Evolutionary conservation across 2,329 filamentous ascomycete species (phyloP).

Genomic region (Acrocalymma vagum): DNA sequence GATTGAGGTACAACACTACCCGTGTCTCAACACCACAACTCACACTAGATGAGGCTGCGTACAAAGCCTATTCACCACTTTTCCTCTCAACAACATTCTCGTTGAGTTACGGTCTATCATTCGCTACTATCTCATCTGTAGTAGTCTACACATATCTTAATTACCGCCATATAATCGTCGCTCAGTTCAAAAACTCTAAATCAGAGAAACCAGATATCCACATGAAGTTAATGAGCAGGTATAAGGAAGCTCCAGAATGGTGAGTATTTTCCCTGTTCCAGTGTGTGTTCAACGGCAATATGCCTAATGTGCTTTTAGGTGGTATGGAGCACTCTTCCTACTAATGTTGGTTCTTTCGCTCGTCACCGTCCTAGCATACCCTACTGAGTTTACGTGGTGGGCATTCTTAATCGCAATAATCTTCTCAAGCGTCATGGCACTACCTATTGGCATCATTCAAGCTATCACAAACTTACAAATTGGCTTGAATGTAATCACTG

Average conservation of each 20-base stretch:
- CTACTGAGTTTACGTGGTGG: conserved; percentile 77
- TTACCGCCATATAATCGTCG: conserved; percentile 72
- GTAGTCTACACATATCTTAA: conserved; percentile 69
- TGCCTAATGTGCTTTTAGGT: too few relatives aligned
- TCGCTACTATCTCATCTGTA: conserved; percentile 74
- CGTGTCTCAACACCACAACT: conserved; percentile 69
- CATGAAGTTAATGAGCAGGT: conserved; percentile 64
- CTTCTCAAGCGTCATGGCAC: conserved; percentile 62
- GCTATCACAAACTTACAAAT: conserved; percentile 73
- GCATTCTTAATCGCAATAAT: conserved; percentile 72
- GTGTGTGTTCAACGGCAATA: too few relatives aligned
- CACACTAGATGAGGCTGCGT: conserved; percentile 70
- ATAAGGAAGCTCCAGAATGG: conserved; percentile 64
- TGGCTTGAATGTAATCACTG: conserved; percentile 68
- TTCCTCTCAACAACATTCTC: conserved; percentile 78
- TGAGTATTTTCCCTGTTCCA: too few relatives aligned
- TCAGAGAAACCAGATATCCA: conserved; percentile 60
- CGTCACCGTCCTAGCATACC: conserved; percentile 60
- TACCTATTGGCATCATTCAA: conserved; percentile 32
- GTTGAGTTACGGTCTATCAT: conserved; percentile 74
- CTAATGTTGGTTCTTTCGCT: conserved; percentile 61
- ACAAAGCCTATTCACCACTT: conserved; percentile 66
- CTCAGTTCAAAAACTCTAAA: conserved; percentile 67
- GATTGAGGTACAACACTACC: conserved; percentile 68
- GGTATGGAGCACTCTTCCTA: conserved; percentile 60